Base-by-base conservation (phyloP, 2,329 filamentous ascomycete species). In the Thielaviopsis populi region DNA sequence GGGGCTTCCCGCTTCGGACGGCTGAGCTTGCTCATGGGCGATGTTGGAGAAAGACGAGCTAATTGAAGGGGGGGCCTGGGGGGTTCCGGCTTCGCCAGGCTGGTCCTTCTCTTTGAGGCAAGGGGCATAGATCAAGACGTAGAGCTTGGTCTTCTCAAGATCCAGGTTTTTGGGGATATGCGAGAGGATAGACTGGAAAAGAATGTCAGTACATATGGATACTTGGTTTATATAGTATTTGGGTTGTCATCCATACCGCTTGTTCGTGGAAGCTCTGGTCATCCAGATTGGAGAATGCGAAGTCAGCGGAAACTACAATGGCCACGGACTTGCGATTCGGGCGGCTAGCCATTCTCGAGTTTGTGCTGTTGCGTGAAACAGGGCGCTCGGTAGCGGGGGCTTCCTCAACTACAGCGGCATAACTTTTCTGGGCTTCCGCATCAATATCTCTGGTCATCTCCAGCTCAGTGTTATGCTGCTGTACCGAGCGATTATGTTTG, bases 11-110 rank as follows among this genome's bases (percentile, higher is more conserved):
- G 75, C 71, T 68, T 88, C 86, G 56, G 86, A 84, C 63, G 79
- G 81, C 70, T 84, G 82, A 61, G 81, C 85, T 74, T 92, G 85
- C 68, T 87, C 83, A 69, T 83, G 81, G 67, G 82, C 85, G 73
- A 96, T 94, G 75, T 94, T 91, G 68, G 89, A 91, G 77, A 90
- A 96, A 3, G 91, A 95, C 62, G 89, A 95, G 75, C 82, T 84
- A 66, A 80, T 82, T 72, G 78, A 95, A 76, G 73, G 83, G 4
- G 64, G 61, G 78, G 75, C 83, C 75, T 73, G 83, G 72, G 74
- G 81, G 75, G 75, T 83, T 77, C 72, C 81, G 71, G 73, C 76
- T 69, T 76, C 74, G 70, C 85, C 80, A 65, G 81, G 72, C 62
- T 77, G 74, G 66, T 59, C 65, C 22, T 81, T 78, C 62, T 90